These are phyloP conservation scores for Podospora appendiculata DNA, from an alignment of 495 filamentous ascomycete genomes.

Conservation along the genomic window DNA sequence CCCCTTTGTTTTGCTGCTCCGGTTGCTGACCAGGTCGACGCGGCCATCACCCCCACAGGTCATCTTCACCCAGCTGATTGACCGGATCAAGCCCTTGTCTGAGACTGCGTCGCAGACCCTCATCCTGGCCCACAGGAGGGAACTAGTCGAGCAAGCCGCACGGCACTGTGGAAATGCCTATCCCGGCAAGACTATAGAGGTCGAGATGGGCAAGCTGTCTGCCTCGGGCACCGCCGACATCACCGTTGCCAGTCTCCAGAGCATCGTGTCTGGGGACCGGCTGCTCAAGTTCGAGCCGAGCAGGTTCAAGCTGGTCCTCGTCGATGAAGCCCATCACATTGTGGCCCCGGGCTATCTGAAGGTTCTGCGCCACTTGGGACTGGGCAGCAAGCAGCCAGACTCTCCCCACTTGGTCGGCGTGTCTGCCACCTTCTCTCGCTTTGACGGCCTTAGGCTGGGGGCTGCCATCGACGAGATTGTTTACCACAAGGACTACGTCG, in stretches of 20 bases:
- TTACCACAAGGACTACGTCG: conserved; percentile 93
- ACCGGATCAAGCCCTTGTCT: conserved; percentile 55
- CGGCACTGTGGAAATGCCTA: conserved; percentile 75
- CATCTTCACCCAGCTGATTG: conserved; percentile 93
- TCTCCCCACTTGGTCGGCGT: conserved; percentile 80
- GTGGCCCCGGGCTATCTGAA: conserved; percentile 72
- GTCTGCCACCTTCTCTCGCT: conserved; percentile 84
- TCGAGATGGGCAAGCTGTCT: conserved; percentile 77
- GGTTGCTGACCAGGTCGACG: background rate
- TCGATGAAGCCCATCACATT: conserved; percentile 98
- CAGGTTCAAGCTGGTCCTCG: conserved; percentile 81
- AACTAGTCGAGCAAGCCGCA: conserved; percentile 94
- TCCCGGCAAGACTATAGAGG: conserved; percentile 68
- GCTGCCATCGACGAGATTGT: conserved; percentile 92
- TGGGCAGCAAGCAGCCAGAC: conserved; percentile 43
- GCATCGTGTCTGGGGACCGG: conserved; percentile 65
- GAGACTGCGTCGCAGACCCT: conserved; percentile 64
- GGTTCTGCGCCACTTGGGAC: conserved; percentile 65
- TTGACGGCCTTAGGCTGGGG: conserved; percentile 81
- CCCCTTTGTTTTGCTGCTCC: background rate
- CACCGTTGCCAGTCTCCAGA: conserved; percentile 84
- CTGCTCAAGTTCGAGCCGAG: conserved; percentile 72
- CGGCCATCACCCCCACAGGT: conserved; percentile 48
- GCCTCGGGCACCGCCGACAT: conserved; percentile 81
- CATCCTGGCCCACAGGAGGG: conserved; percentile 84